A percentile compares a stretch with the other conserved stretches of the same genome.
phyloP scores from a whole-genome alignment of 2,329 filamentous ascomycete genomes.

The Atkinsonella texensis region DNA sequence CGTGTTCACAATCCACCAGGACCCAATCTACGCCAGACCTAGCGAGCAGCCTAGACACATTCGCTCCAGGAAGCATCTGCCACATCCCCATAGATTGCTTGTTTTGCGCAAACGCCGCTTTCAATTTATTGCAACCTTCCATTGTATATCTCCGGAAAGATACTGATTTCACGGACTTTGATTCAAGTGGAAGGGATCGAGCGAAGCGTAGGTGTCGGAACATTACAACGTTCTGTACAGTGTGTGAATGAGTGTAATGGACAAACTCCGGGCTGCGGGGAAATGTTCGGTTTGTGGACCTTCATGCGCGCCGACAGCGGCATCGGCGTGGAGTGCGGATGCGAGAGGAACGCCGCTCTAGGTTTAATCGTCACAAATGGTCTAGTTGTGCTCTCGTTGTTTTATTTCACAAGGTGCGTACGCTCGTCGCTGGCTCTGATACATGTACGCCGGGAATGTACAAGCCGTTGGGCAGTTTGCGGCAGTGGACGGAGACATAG shows the following conservation, averaged over 20 bases:
- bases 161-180: not conserved
- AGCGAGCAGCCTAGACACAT: conserved; percentile 47
- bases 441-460: too few species aligned
- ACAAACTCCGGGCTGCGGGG: not conserved
- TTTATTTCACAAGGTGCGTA: not conserved
- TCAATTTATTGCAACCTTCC: conserved; percentile 35
- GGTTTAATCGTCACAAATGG: too few species aligned
- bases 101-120: conserved; percentile 34
- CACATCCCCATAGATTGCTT: conserved; percentile 44
- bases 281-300: not conserved
- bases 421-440: too few species aligned
- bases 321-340: not conserved
- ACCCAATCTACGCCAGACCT: conserved; percentile 55
- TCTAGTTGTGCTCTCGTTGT: not conserved
- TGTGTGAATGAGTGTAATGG: not conserved
- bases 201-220: not conserved
- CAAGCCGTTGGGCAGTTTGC: too few species aligned
- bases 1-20: conserved; percentile 44
- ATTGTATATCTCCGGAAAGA: conserved; percentile 15
- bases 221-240: not conserved
- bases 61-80: conserved; percentile 52
- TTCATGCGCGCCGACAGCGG: not conserved
- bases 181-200: not conserved
- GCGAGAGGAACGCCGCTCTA: not conserved
- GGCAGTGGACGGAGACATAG: too few species aligned